Conservation (phyloP, 805 yeast genomes). For the Candida ovalis region DNA sequence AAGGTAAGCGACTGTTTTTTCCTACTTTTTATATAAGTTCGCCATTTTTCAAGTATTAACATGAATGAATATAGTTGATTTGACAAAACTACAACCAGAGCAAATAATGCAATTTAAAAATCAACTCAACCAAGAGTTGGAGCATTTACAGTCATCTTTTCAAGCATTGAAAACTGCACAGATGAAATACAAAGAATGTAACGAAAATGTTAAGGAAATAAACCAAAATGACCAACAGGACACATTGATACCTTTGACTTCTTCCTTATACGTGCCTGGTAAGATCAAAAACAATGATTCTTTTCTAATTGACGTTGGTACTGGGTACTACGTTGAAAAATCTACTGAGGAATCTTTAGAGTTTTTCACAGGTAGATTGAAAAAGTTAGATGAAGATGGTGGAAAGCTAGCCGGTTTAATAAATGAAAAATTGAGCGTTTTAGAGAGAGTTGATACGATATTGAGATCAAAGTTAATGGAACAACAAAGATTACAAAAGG, state of each 20-base stretch:
- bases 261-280: slow-evolving; percentile 89
- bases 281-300: slow-evolving; percentile 56
- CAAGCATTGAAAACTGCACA: slow-evolving; percentile 83
- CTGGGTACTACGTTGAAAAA: slow-evolving; percentile 92
- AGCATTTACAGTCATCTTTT: slow-evolving; percentile 79
- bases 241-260: slow-evolving; percentile 80
- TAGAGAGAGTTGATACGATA: slow-evolving; percentile 58
- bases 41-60: background rate
- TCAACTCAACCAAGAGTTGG: slow-evolving; percentile 79
- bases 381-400: slow-evolving; percentile 68
- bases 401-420: slow-evolving; percentile 71
- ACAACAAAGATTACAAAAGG: slow-evolving; percentile 31
- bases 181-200: slow-evolving; percentile 76
- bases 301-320: slow-evolving; percentile 91
- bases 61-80: slow-evolving; percentile 46
- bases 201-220: slow-evolving; percentile 59
- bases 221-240: slow-evolving; percentile 38
- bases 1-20: background rate
- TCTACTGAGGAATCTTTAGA: slow-evolving; percentile 56
- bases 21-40: background rate
- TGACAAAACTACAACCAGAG: slow-evolving; percentile 70
- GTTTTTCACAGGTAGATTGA: slow-evolving; percentile 72
- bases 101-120: slow-evolving; percentile 82
- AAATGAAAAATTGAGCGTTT: slow-evolving; percentile 63
- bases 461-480: slow-evolving; percentile 50